phyloP scores from a whole-genome alignment of 768 basidiomycete genomes.

The Calvatia gigantea region DNA sequence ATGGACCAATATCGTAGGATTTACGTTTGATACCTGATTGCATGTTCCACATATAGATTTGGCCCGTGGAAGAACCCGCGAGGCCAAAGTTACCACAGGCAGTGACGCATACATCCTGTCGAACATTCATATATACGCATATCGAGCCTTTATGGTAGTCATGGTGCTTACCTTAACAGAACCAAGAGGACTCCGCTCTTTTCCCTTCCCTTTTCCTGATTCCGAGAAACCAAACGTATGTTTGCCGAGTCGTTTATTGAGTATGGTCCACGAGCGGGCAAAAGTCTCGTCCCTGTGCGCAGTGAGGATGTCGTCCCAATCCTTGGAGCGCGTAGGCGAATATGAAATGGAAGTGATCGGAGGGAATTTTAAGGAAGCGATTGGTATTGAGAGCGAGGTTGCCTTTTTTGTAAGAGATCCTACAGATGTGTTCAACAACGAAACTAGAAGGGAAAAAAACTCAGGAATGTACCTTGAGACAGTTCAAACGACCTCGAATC shows the following conservation, averaged over 20 bases:
- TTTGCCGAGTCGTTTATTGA: conserved; percentile 78
- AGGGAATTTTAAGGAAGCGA: conserved; percentile 82
- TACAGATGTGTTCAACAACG: conserved; percentile 22
- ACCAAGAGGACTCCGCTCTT: conserved; percentile 44
- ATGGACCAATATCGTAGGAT: conserved; percentile 64
- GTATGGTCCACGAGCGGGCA: conserved; percentile 86
- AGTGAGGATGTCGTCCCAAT: conserved; percentile 98
- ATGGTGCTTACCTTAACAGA: conserved; percentile 60
- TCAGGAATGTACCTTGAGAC: conserved; percentile 67
- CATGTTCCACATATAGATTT: conserved; percentile 93
- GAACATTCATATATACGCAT: neutral
- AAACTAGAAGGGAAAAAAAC: neutral
- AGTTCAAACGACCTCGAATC: conserved; percentile 95
- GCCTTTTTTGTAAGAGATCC: conserved; percentile 86
- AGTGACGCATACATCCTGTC: conserved; percentile 80
- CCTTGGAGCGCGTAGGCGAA: conserved; percentile 79
- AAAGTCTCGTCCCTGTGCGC: conserved; percentile 79
- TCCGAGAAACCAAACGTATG: conserved; percentile 63
- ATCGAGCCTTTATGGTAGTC: neutral
- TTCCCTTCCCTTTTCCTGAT: conserved; percentile 43
- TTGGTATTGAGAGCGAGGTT: conserved; percentile 67
- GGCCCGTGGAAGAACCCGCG: conserved; percentile 76
- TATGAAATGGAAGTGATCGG: conserved; percentile 75
- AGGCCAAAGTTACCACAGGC: conserved; percentile 96
- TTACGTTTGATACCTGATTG: conserved; percentile 89